Evolutionary conservation across 768 basidiomycete species (phyloP).

Genomic region (Termitomyces sp.): DNA sequence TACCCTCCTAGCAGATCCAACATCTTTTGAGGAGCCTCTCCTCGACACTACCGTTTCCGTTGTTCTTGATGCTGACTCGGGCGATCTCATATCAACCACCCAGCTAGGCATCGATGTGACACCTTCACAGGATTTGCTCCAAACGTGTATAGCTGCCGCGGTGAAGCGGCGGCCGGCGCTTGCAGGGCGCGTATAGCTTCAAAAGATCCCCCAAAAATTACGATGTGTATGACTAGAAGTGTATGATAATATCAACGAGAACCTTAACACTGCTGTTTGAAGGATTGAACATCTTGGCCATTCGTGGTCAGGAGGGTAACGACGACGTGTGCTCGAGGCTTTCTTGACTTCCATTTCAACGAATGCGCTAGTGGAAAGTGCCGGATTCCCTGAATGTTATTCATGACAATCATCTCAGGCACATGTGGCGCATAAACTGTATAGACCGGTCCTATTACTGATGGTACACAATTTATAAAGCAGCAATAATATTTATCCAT

Average conservation of each 20-base stretch:
- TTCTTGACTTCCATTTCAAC: neutral
- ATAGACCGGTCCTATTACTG: neutral
- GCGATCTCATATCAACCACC: conserved; percentile 45
- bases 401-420: neutral
- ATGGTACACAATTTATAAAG: too few species aligned
- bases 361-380: neutral
- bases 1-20: conserved; percentile 71
- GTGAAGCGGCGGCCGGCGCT: conserved; percentile 16
- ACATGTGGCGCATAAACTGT: neutral
- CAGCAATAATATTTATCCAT: too few species aligned
- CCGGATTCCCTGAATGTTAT: too few species aligned
- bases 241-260: neutral
- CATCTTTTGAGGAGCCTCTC: conserved; percentile 87
- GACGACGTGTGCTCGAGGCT: too few species aligned
- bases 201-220: neutral
- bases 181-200: neutral
- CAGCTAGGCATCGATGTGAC: conserved; percentile 46
- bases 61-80: conserved; percentile 45
- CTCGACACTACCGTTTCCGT: conserved; percentile 70
- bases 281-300: neutral
- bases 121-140: conserved; percentile 18
- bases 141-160: conserved; percentile 23
- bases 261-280: neutral
- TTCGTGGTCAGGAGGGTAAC: neutral
- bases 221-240: conserved; percentile 3